Conservation (phyloP, 2,329 filamentous ascomycete species). For the Stagonosporopsis cucurbitacearum region DNA sequence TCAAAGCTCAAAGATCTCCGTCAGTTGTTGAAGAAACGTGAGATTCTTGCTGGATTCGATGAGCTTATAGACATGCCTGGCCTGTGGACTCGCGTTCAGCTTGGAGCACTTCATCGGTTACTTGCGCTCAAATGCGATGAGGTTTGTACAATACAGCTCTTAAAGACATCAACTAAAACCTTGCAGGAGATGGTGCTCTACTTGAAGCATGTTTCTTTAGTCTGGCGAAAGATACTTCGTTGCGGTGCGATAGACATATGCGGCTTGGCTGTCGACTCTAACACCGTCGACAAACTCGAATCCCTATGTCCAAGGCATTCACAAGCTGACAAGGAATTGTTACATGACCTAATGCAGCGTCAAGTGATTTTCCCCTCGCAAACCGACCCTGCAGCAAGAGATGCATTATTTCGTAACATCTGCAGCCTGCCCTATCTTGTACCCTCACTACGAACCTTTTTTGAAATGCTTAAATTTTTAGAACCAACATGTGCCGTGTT, state of each 20-base stretch:
- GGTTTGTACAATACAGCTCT: conserved; percentile 12
- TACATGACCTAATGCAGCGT: conserved; percentile 12
- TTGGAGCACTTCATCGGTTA: conserved; percentile 29
- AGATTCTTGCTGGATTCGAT: conserved; percentile 23
- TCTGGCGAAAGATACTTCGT: conserved; percentile 18
- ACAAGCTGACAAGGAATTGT: conserved; percentile 7
- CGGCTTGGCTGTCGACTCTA: conserved; percentile 10
- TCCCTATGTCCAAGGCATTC: conserved; percentile 16
- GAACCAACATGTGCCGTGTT: conserved; percentile 21
- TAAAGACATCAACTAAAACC: conserved; percentile 1
- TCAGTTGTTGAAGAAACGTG: conserved; percentile 21
- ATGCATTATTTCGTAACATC: conserved; percentile 17
- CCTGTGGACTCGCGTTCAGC: conserved; percentile 27
- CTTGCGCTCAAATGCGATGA: conserved; percentile 27
- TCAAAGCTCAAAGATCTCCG: conserved; percentile 28
- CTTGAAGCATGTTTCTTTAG: conserved; percentile 16
- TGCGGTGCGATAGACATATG: conserved; percentile 10
- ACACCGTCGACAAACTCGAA: conserved; percentile 18
- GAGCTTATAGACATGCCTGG: conserved; percentile 26
- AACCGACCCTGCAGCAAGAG: background rate
- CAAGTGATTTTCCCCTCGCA: conserved; percentile 17
- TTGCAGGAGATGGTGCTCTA: conserved; percentile 26
- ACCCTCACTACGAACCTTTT: conserved; percentile 22
- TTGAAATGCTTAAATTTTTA: conserved; percentile 26
- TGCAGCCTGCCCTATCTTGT: conserved; percentile 12